Evolutionary conservation across 352 stramenopile genomes (phyloP).

Genomic region (Paralagenidium karlingii): DNA sequence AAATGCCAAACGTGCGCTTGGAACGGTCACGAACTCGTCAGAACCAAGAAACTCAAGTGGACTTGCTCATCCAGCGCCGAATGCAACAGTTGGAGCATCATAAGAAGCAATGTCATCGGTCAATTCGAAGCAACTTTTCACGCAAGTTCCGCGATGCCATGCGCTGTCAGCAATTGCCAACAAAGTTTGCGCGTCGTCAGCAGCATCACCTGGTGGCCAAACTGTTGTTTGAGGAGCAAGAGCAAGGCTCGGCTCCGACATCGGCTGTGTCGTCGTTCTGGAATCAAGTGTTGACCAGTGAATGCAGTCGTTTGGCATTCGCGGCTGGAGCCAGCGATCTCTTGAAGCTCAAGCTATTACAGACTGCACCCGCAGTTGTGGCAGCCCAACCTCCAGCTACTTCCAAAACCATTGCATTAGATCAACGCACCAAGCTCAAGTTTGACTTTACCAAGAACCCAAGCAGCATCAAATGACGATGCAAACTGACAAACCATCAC

Average conservation of each 20-base stretch:
- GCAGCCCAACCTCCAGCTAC: too few species aligned
- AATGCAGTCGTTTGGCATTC: slow-evolving; percentile 21
- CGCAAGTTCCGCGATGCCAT: slow-evolving; percentile 38
- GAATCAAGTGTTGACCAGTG: slow-evolving; percentile 12
- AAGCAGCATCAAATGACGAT: too few species aligned
- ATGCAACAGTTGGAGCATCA: slow-evolving; percentile 26
- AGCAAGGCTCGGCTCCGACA: slow-evolving; percentile 13
- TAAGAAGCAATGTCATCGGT: slow-evolving; percentile 17
- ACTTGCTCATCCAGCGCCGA: slow-evolving; percentile 23
- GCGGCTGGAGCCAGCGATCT: slow-evolving; percentile 15
- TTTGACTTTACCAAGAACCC: too few species aligned
- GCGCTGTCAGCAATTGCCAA: slow-evolving; percentile 20
- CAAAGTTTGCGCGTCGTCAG: neutral
- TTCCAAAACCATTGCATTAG: too few species aligned
- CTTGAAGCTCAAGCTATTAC: slow-evolving; percentile 10
- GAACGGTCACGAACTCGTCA: too few species aligned
- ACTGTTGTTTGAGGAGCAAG: slow-evolving; percentile 19
- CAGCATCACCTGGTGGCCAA: neutral
- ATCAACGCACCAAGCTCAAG: slow-evolving; percentile 10
- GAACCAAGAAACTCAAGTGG: too few species aligned
- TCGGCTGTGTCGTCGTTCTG: slow-evolving; percentile 8
- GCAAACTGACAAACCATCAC: too few species aligned
- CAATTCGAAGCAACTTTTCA: slow-evolving; percentile 36
- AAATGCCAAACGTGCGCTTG: too few species aligned
- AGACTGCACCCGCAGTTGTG: slow-evolving; percentile 9